A percentile compares a stretch with the other conserved stretches of the same genome.
These are phyloP conservation scores for Globisporangium polare DNA, from an alignment of 352 stramenopile species.

Conservation along the genomic window DNA sequence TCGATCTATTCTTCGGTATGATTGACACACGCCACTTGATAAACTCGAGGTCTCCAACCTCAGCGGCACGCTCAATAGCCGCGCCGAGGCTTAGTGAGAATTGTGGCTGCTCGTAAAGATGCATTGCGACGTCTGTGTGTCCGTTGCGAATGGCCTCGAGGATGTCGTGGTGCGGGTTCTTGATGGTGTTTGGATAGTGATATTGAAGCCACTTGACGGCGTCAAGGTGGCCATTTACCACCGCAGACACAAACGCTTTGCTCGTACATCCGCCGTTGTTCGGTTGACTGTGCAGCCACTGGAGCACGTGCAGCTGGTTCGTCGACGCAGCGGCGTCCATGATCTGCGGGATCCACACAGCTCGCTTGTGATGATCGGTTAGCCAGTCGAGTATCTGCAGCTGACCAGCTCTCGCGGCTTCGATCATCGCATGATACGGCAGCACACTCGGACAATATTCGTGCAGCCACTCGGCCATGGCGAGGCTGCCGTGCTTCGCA, in stretches of 20 bases:
- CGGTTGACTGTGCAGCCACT: background rate
- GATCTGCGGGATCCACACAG: background rate
- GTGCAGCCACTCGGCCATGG: background rate
- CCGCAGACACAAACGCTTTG: background rate
- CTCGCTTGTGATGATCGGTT: background rate
- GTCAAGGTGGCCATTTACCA: background rate
- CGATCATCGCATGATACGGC: background rate
- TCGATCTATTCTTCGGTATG: background rate
- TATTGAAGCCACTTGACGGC: background rate
- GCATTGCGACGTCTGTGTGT: background rate
- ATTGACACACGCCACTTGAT: background rate
- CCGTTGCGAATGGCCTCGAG: background rate
- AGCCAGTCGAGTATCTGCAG: background rate
- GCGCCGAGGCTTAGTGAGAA: background rate
- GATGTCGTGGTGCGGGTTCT: background rate
- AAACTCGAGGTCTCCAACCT: background rate
- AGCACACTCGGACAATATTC: background rate
- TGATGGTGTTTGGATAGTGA: background rate
- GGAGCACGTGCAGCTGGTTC: background rate
- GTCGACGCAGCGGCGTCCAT: conserved; percentile 2
- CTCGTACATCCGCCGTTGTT: background rate
- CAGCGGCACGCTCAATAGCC: background rate
- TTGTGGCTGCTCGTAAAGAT: background rate
- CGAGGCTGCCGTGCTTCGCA: background rate
- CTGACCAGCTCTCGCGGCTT: background rate